These are phyloP conservation scores for Penstemon barbatus DNA, from an alignment of 257 asterid genomes.

Conservation along the genomic window DNA sequence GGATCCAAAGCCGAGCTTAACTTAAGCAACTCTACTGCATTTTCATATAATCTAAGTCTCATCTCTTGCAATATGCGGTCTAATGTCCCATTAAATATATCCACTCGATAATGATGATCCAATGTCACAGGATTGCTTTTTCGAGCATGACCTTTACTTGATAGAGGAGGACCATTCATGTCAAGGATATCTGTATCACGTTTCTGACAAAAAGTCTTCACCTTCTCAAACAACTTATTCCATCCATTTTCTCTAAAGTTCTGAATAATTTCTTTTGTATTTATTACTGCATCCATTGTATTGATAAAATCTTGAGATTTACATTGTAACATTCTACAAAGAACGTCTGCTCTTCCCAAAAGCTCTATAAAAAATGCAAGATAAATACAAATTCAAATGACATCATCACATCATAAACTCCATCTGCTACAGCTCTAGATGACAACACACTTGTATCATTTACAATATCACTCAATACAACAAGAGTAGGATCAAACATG, in stretches of 20 bases:
- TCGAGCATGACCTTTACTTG: neutral
- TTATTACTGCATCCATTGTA: neutral
- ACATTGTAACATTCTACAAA: neutral
- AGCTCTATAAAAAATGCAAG: neutral
- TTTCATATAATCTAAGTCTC: neutral
- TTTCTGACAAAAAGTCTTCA: slow-evolving; percentile 1
- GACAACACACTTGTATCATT: neutral
- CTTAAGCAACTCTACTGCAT: neutral
- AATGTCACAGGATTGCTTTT: neutral
- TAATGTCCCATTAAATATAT: neutral
- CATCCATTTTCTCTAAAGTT: neutral
- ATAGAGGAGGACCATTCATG: neutral
- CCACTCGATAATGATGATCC: slow-evolving; percentile 2
- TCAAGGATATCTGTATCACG: neutral
- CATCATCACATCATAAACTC: slow-evolving; percentile 12
- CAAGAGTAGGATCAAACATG: neutral
- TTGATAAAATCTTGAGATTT: neutral
- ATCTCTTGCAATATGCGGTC: slow-evolving; percentile 6
- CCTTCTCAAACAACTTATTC: slow-evolving; percentile 1
- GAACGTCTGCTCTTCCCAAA: neutral
- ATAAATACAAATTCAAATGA: slow-evolving; percentile 10
- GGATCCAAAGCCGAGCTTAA: slow-evolving; percentile 14
- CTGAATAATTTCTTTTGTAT: neutral
- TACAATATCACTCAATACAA: neutral
- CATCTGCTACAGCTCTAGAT: neutral